Evolutionary conservation across 75 land plant species (phyloP), one percentile per base, ranked within the genome.

Genomic region (Cunninghamia lanceolata): DNA sequence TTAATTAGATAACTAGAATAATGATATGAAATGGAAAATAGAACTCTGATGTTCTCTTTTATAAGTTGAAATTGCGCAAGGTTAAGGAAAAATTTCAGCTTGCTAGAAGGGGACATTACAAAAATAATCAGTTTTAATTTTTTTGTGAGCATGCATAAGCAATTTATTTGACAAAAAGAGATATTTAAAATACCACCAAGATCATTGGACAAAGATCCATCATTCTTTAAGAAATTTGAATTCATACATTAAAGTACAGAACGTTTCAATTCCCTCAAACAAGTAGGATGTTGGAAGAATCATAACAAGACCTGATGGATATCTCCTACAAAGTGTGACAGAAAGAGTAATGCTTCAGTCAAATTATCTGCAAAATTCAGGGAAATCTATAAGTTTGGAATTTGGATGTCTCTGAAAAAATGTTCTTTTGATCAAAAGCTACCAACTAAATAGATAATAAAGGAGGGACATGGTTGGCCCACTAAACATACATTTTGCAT

Each of bases 331-430:
- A 85, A 82, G 83, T 90, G 91, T 15, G 88, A 87, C 59, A 90
- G 83, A 79, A 90, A 90, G 63, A 90, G 91, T 42, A 90, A 90
- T 38, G 91, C 91, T 87, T 90, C 91, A 15, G 91, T 90, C 74
- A 90, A 86, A 84, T 90, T 90, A 89, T 90, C 91, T 89, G 42
- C 43, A 73, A 81, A 38, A 54, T 21, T 35, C 5, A 54, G n/a
- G 32, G 16, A 38, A 16, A 42, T 86, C 28, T 45, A 32, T 79
- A 21, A 74, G 85, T 42, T 1, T 35, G 9, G 21, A 83, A 50
- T 50, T 17, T 32, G 3, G 63, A 30, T 30, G 74, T 70, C 11
- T 30, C 34, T 70, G 42, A 43, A 79, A 39, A 40, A 28, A 79
- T 43, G 47, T 79, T 45, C 45, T 34, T 50, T 50, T 83, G 36